These are phyloP conservation scores for Candida pini DNA, from an alignment of 805 yeast genomes.

Conservation along the genomic window DNA sequence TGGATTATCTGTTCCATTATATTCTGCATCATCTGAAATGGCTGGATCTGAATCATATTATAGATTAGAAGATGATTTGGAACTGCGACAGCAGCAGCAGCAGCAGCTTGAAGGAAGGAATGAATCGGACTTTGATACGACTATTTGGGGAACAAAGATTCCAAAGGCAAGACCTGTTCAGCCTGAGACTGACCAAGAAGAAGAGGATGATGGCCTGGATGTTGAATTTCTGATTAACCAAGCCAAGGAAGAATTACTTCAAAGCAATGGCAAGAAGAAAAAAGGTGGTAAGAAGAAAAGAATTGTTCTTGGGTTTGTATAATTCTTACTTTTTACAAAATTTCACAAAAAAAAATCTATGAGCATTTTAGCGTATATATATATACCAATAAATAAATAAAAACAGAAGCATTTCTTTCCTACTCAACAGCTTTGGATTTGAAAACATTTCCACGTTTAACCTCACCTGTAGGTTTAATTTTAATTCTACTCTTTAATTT, in stretches of 20 bases:
- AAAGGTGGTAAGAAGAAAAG: constrained; percentile 47
- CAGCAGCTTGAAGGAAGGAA: constrained; percentile 4
- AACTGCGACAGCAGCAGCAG: constrained; percentile 5
- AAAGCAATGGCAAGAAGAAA: constrained; percentile 31
- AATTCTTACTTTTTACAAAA: too few relatives aligned
- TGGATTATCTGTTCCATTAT: constrained; percentile 23
- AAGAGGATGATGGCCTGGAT: constrained; percentile 35
- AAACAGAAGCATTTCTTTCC: not conserved
- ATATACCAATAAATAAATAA: not conserved
- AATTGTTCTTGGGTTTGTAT: constrained; percentile 23
- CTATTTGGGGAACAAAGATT: constrained; percentile 76
- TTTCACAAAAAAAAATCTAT: too few relatives aligned
- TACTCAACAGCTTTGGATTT: not conserved
- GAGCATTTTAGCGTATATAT: too few relatives aligned
- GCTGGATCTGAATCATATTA: too few relatives aligned
- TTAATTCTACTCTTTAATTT: constrained; percentile 13
- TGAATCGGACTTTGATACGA: constrained; percentile 27
- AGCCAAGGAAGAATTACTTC: constrained; percentile 35
- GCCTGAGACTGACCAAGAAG: constrained; percentile 33
- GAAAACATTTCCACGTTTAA: constrained; percentile 2
- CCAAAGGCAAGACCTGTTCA: constrained; percentile 28
- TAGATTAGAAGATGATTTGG: too few relatives aligned
- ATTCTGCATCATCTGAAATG: too few relatives aligned
- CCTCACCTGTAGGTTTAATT: not conserved
- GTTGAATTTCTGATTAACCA: constrained; percentile 44